These are phyloP conservation scores for Dendrostoma leiphaemia DNA, from an alignment of 2,329 filamentous ascomycete species.

Conservation along the genomic window DNA sequence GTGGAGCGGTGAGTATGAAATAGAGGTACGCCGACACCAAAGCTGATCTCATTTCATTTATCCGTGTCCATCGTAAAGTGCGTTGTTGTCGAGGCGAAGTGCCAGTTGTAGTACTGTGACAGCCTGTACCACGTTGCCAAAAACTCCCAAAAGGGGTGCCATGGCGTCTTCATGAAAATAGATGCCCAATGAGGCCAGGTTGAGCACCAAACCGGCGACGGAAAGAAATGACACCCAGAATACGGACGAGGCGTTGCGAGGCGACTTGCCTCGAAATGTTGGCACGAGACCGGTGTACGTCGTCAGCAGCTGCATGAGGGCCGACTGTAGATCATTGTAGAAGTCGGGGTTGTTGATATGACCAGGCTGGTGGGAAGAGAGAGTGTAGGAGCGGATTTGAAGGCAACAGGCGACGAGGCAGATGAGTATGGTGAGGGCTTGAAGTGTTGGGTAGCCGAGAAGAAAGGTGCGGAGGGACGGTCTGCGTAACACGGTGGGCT, in stretches of 20 bases:
- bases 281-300: constrained; percentile 5
- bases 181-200: neutral
- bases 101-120: constrained; percentile 3
- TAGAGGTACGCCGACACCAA: too few relatives aligned
- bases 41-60: neutral
- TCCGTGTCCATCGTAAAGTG: neutral
- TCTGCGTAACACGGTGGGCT: neutral
- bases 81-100: neutral
- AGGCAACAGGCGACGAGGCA: constrained; percentile 1
- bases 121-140: constrained; percentile 2
- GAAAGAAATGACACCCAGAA: constrained; percentile 5
- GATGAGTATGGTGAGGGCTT: constrained; percentile 6
- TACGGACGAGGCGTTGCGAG: neutral
- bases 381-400: constrained; percentile 6
- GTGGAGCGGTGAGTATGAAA: too few relatives aligned
- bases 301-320: constrained; percentile 9
- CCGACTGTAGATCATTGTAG: constrained; percentile 5
- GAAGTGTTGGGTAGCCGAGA: constrained; percentile 7
- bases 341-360: neutral
- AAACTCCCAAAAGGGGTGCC: constrained; percentile 5
- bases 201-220: neutral
- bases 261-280: neutral
- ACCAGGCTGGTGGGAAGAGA: neutral
- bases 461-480: neutral
- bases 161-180: constrained; percentile 2